Conservation (phyloP, 164 flowering plant genomes). For the Taxillus chinensis region DNA sequence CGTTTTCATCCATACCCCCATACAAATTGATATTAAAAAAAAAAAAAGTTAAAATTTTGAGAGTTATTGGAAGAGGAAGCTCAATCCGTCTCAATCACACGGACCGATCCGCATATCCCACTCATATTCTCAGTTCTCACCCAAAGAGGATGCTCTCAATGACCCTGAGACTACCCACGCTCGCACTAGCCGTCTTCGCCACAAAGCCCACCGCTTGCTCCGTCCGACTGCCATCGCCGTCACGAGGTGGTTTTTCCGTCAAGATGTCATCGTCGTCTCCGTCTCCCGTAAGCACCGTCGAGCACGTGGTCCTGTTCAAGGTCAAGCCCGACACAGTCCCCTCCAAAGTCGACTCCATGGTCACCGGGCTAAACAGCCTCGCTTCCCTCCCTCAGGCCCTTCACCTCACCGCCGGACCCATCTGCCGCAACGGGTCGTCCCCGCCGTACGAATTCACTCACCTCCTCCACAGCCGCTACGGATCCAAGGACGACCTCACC, state of each 20-base stretch:
- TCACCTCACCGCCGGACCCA: slow-evolving; percentile 48
- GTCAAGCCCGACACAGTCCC: slow-evolving; percentile 35
- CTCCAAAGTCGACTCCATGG: slow-evolving; percentile 34
- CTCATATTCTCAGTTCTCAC: no score
- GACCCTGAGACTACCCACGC: background rate
- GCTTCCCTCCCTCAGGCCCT: slow-evolving; percentile 36
- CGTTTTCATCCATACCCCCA: no score
- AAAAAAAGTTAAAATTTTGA: no score
- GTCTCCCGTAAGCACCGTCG: slow-evolving; percentile 15
- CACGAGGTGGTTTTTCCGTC: background rate
- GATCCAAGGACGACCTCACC: slow-evolving; percentile 35
- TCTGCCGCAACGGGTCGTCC: slow-evolving; percentile 25
- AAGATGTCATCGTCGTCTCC: background rate
- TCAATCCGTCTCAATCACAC: no score
- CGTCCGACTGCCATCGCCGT: background rate
- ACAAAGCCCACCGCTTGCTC: background rate
- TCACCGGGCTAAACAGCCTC: slow-evolving; percentile 34
- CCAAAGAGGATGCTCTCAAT: background rate
- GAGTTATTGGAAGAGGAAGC: no score
- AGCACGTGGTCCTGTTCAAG: slow-evolving; percentile 72
- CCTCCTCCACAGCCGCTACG: slow-evolving; percentile 57
- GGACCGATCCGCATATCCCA: no score
- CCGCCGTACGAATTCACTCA: slow-evolving; percentile 40
- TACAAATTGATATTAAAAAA: no score
- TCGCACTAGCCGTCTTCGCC: background rate